A percentile compares a stretch with the other conserved stretches of the same genome.
Evolutionary conservation across 1,139 yeast species (phyloP).

Genomic region (Eremothecium gossypii): DNA sequence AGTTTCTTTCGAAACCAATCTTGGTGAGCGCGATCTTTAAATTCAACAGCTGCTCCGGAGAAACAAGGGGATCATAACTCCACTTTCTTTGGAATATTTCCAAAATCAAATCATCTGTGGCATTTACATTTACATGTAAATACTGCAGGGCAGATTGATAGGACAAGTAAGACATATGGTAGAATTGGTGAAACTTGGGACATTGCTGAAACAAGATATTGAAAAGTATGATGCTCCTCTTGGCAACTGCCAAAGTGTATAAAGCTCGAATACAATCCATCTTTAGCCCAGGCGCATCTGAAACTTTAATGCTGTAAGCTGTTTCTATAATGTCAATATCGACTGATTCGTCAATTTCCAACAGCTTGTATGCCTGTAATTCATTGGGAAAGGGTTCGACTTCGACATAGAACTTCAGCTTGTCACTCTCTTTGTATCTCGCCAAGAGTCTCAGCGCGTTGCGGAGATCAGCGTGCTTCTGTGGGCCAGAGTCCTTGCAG

Average conservation of each 20-base stretch:
- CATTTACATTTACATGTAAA: conserved; percentile 37
- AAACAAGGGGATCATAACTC: conserved; percentile 27
- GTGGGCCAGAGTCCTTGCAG: conserved; percentile 27
- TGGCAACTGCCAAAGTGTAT: conserved; percentile 46
- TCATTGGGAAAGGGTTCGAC: conserved; percentile 46
- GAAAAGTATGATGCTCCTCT: conserved; percentile 38
- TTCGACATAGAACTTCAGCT: conserved; percentile 38
- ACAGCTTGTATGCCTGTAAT: conserved; percentile 48
- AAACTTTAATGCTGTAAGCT: conserved; percentile 53
- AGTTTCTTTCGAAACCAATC: conserved; percentile 41
- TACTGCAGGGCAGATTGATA: conserved; percentile 35
- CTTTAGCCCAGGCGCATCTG: conserved; percentile 37
- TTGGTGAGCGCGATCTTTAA: conserved; percentile 44
- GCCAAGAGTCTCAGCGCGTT: conserved; percentile 39
- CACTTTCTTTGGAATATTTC: conserved; percentile 44
- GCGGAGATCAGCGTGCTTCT: conserved; percentile 30
- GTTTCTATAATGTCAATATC: conserved; percentile 71
- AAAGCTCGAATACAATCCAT: conserved; percentile 39
- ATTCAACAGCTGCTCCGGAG: conserved; percentile 35
- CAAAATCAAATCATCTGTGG: conserved; percentile 49
- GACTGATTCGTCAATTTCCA: conserved; percentile 55
- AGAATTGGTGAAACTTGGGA: conserved; percentile 24
- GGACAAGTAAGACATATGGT: conserved; percentile 20
- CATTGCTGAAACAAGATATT: conserved; percentile 27
- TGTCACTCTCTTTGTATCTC: conserved; percentile 36